Base-by-base conservation (phyloP, 1,284 basidiomycete genomes). In the Ustilago tritici region DNA sequence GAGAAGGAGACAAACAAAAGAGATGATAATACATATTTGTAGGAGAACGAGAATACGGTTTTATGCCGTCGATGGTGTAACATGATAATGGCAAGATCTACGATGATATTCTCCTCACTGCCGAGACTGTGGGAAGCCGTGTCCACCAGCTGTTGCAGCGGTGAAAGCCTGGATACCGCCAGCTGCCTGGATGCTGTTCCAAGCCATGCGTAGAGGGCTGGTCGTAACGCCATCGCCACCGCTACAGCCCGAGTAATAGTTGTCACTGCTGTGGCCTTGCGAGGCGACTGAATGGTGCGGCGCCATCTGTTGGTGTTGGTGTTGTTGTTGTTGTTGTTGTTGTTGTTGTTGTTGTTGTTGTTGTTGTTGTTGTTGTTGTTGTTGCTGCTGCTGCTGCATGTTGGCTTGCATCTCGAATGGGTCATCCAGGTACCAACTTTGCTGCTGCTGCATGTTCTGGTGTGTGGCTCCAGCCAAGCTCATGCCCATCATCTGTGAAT, bases 151-250 rank as follows among this genome's bases (percentile, higher is more conserved):
- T 31, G 56, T 55, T 2, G 38, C 57, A 34, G 58, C 63, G 12
- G 75, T 72, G 28, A 77, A 77, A n/a, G 75, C 75, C 60, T 77
- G 70, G 14, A 77, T 70, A 19, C 75, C 75, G 14, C 75, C 75
- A 2, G 75, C 75, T 3, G 70, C 70, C 59, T 77, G 75, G 63
- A 77, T 77, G 53, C 70, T 77, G 64, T 72, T 73, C 76, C 76
- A 78, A 3, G 66, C 67, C 67, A 67, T 65, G 15, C 76, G 63
- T 55, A 78, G 58, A 15, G 76, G 76, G 36, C 60, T 64, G 47
- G 59, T 60, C 19, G 38, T 64, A 17, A 70, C 32, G 3, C 66
- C 67, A 17, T 66, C 32, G 2, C 63, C 61, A 38, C 66, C 67
- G 35, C 57, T 56, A 23, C 63, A 69, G 36, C 59, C 67, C 17